Evolutionary conservation across 768 basidiomycete species (phyloP).

Genomic region (Xerocomus brunneocitrinus): DNA sequence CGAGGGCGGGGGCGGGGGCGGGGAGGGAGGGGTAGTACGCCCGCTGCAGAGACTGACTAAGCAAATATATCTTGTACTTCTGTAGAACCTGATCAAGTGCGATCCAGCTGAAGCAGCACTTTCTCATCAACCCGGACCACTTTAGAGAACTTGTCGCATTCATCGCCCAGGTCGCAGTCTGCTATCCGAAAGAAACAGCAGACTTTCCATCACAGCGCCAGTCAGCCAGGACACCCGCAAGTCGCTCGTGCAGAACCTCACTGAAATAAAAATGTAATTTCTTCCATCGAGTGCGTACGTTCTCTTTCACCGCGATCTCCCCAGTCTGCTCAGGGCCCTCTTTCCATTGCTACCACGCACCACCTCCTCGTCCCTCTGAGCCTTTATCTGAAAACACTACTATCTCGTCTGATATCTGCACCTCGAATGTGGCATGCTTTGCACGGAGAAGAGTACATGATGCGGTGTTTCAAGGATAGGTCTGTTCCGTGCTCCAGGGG

Average conservation of each 20-base stretch:
- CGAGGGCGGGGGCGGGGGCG: no score
- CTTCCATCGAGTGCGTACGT: slow-evolving; percentile 78
- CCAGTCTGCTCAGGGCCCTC: slow-evolving; percentile 81
- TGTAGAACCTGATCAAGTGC: slow-evolving; percentile 96
- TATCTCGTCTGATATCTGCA: slow-evolving; percentile 89
- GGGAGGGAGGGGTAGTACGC: no score
- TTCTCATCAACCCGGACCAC: slow-evolving; percentile 69
- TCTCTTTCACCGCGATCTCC: not conserved
- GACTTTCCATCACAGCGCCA: slow-evolving; percentile 71
- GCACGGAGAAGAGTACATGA: no score
- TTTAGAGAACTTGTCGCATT: slow-evolving; percentile 88
- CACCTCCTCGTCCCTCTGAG: slow-evolving; percentile 75
- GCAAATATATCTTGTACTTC: no score
- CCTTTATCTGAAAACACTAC: slow-evolving; percentile 89
- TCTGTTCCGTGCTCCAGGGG: no score
- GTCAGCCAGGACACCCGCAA: slow-evolving; percentile 80
- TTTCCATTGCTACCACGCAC: slow-evolving; percentile 94
- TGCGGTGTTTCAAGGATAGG: no score
- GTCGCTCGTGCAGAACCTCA: slow-evolving; percentile 82
- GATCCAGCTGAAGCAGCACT: slow-evolving; percentile 84
- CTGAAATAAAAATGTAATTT: slow-evolving; percentile 87
- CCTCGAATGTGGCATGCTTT: no score
- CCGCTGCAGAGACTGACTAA: no score
- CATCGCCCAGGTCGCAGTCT: slow-evolving; percentile 72
- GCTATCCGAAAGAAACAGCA: slow-evolving; percentile 88